Evolutionary conservation across 257 asterid species (phyloP).

Genomic region (Plantago elongata): DNA sequence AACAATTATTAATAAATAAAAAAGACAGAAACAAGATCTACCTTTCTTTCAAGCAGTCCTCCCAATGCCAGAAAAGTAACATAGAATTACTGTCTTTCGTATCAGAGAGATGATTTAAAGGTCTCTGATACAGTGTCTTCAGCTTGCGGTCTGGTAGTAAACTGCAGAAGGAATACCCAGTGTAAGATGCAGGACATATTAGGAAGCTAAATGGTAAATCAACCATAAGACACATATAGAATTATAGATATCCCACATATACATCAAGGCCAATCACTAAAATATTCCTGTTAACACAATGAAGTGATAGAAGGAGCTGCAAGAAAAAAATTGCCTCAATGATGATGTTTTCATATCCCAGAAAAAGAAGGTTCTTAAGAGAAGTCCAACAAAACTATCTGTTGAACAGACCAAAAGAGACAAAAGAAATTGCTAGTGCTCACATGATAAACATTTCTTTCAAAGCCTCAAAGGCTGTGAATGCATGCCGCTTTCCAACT

Average conservation of each 20-base stretch:
- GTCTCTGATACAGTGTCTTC: slow-evolving; percentile 72
- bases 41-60: slow-evolving; percentile 92
- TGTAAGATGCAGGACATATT: too few relatives aligned
- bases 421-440: slow-evolving; percentile 19
- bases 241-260: too few relatives aligned
- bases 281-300: too few relatives aligned
- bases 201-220: too few relatives aligned
- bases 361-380: background rate
- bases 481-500: slow-evolving; percentile 92
- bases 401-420: slow-evolving; percentile 8
- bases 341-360: too few relatives aligned
- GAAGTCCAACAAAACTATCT: background rate
- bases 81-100: slow-evolving; percentile 85
- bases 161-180: slow-evolving; percentile 30
- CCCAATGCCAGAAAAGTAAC: slow-evolving; percentile 92
- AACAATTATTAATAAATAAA: background rate
- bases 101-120: slow-evolving; percentile 73
- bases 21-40: slow-evolving; percentile 21
- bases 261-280: too few relatives aligned
- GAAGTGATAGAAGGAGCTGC: background rate
- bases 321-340: background rate
- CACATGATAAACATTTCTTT: slow-evolving; percentile 83
- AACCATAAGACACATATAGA: too few relatives aligned
- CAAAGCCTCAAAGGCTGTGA: slow-evolving; percentile 83
- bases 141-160: slow-evolving; percentile 87